Evolutionary conservation across 2,329 filamentous ascomycete species (phyloP), one percentile per base, ranked within the genome.

Genomic region (Beauveria rudraprayagi): DNA sequence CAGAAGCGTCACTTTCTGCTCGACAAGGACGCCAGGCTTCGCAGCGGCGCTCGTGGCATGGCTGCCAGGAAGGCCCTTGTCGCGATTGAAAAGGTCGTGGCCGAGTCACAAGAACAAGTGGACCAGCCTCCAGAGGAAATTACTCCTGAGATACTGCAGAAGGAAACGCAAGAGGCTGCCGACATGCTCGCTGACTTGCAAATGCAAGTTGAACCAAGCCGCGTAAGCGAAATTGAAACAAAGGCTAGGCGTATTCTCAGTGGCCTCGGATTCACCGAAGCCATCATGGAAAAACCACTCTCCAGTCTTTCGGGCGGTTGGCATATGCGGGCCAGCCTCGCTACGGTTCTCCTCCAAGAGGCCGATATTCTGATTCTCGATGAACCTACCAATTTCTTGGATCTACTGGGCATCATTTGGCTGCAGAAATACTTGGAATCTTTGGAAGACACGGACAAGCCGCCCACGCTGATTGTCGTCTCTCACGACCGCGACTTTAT

Each of bases 381-480:
- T 70, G 91, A 95, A 70, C 91, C 91, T 0, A 95, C 91, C 40
- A 95, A 95, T 69, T 95, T 91, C 69, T 80, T 95, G 1, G 91
- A 95, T 68, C 77, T 95, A 0, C 80, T 92, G 0, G 90, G 89
- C 1, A 92, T 96, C 61, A 84, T 96, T 61, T 95, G 91, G 90
- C 78, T 96, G 1, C 88, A 95, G 69, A 81, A 82, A 14, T 87
- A 92, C 68, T 82, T 96, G 10, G 77, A 81, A 43, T 75, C 80
- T 1, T 72, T 87, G 3, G 78, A 79, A 4, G 80, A 84, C 22
- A 72, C 71, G 0, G 74, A 79, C 0, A 73, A 78, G 2, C 83
- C 82, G 0, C 83, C 83, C 0, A 94, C 90, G 0, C 79, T 94
- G 1, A 78, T 95, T 17, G 77, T 94, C 1, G 90, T 94, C 3